Evolutionary conservation across 2,329 filamentous ascomycete species (phyloP), one percentile per base, ranked within the genome.

Genomic region (Xylariaceae sp.): DNA sequence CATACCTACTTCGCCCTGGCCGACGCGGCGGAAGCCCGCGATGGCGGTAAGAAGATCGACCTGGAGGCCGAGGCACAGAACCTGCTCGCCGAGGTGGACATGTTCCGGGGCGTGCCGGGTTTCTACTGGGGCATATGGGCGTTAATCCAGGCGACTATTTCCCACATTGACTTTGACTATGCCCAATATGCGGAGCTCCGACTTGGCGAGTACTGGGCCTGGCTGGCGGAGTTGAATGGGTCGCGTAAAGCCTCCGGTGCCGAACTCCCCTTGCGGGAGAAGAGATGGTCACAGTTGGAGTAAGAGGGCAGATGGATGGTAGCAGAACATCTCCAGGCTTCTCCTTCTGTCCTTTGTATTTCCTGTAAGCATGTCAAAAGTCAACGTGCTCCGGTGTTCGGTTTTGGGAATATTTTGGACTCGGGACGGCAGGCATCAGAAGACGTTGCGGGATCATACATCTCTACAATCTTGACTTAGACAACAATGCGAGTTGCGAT

Each of bases 111-210:
- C 30, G 76, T 96, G 11, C 92, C 92, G 0, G 92, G 92, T 6
- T 87, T 98, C 58, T 80, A 75, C 61, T 88, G 84, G 89, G 92
- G 92, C 16, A 88, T 96, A 41, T 98, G 92, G 92, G 85, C 88
- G 6, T 69, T 94, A 47, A 97, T 98, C 50, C 92, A 98, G 68
- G 85, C 89, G 2, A 85, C 79, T 38, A 97, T 98, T 50, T 94
- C 87, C 9, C 78, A 90, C 49, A 98, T 98, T 54, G 86, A 96
- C 59, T 98, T 98, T 58, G 89, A 98, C 65, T 98, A 98, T 60
- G 86, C 88, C 30, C 78, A 76, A 7, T 98, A 97, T 60, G 90
- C 92, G 9, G 87, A 96, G 62, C 65, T 83, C 12, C 74, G 92
- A 39, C 69, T 98, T 5, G 82, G 85, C 35, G 92, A 97, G 67